Evolutionary conservation across 1,139 yeast genomes (phyloP).

Genomic region (Zygosaccharomyces sapae): DNA sequence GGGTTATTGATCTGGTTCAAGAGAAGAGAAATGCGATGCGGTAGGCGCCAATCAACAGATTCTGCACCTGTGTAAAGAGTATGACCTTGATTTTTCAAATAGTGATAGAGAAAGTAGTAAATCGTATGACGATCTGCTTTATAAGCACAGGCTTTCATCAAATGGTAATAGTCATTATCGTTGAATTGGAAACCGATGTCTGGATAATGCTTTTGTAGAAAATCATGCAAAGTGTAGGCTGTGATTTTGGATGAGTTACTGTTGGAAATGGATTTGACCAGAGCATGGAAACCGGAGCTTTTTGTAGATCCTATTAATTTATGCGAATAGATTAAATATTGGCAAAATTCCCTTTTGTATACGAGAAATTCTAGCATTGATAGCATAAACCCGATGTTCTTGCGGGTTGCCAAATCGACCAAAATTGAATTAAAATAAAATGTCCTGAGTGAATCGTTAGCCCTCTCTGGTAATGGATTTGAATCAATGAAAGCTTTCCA

Average conservation of each 20-base stretch:
- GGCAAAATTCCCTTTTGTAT: slow-evolving; percentile 8
- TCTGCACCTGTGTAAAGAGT: slow-evolving; percentile 5
- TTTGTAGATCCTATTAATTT: slow-evolving; percentile 5
- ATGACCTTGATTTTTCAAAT: slow-evolving; percentile 12
- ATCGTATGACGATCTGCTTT: slow-evolving; percentile 12
- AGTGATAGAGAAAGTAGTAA: slow-evolving; percentile 18
- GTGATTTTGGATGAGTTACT: slow-evolving; percentile 14
- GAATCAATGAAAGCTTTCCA: slow-evolving; percentile 11
- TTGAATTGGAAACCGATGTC: slow-evolving; percentile 12
- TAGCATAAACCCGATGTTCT: slow-evolving; percentile 15
- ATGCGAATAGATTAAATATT: slow-evolving; percentile 12
- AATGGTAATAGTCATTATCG: slow-evolving; percentile 16
- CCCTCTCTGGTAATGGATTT: slow-evolving; percentile 7
- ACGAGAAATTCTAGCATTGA: slow-evolving; percentile 13
- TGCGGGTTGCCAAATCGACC: slow-evolving; percentile 11
- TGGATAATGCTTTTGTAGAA: slow-evolving; percentile 1
- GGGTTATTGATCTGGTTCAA: background rate
- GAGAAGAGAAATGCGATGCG: slow-evolving; percentile 8
- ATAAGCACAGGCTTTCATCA: slow-evolving; percentile 15
- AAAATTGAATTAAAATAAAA: slow-evolving; percentile 14
- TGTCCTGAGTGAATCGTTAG: slow-evolving; percentile 16
- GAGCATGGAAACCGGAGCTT: slow-evolving; percentile 15
- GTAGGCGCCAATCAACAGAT: slow-evolving; percentile 9
- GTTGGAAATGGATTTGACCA: slow-evolving; percentile 14
- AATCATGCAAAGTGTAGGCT: slow-evolving; percentile 13